These are phyloP conservation scores for Backusella circina DNA, from an alignment of 192 early-diverging fungal species.

Conservation along the genomic window DNA sequence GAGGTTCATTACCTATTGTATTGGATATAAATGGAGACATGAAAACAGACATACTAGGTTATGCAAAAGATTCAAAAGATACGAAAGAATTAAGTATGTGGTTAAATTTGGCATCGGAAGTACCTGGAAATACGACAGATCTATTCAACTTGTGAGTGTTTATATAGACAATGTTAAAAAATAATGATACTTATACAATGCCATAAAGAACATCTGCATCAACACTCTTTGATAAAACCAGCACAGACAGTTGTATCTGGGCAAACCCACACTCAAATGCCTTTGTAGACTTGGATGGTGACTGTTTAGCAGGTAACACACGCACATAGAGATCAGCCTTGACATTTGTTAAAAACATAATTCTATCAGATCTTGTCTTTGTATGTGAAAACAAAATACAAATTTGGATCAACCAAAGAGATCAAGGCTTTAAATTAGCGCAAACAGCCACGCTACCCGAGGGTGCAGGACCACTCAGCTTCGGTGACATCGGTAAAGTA, in stretches of 20 bases:
- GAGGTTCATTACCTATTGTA: slow-evolving; percentile 53
- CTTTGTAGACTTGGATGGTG: slow-evolving; percentile 90
- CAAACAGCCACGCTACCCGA: slow-evolving; percentile 56
- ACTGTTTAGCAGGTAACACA: slow-evolving; percentile 73
- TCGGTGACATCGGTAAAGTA: slow-evolving; percentile 80
- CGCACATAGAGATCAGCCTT: background rate
- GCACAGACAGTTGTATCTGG: slow-evolving; percentile 52
- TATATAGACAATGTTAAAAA: background rate
- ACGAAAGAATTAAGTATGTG: slow-evolving; percentile 38
- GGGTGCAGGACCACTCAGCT: slow-evolving; percentile 72
- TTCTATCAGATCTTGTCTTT: background rate
- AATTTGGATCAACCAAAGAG: slow-evolving; percentile 31
- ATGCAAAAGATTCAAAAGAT: slow-evolving; percentile 28
- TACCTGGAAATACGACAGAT: slow-evolving; percentile 10
- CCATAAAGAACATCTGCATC: slow-evolving; percentile 16
- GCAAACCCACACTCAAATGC: slow-evolving; percentile 86
- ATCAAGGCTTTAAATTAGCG: slow-evolving; percentile 62
- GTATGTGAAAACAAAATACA: background rate
- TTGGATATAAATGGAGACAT: slow-evolving; percentile 60
- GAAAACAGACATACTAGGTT: slow-evolving; percentile 59
- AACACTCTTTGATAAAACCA: slow-evolving; percentile 10
- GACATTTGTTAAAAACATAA: background rate
- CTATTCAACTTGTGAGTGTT: slow-evolving; percentile 27
- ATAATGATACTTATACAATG: background rate
- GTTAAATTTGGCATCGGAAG: slow-evolving; percentile 38